A percentile compares a stretch with the other conserved stretches of the same genome.
phyloP scores from a whole-genome alignment of 2,329 filamentous ascomycete genomes.

The Mycosphaerella arachidis region DNA sequence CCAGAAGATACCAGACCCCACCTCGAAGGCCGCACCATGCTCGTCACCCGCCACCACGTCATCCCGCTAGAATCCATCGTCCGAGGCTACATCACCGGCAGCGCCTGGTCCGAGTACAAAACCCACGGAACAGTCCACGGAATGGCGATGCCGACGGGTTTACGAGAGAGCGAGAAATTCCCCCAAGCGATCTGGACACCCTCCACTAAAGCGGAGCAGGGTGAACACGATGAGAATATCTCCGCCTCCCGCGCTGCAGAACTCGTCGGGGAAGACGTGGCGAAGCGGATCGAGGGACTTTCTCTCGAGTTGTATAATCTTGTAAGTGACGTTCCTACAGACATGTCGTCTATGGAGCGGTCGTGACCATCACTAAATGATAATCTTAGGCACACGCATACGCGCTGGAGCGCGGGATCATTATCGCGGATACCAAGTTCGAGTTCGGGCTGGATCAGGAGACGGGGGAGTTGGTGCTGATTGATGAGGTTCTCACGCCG shows the following conservation, averaged over 20 bases:
- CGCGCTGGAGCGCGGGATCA: slow-evolving; percentile 62
- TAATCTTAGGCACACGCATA: slow-evolving; percentile 53
- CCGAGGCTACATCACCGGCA: slow-evolving; percentile 85
- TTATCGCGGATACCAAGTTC: slow-evolving; percentile 75
- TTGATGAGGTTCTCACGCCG: slow-evolving; percentile 83
- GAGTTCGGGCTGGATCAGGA: slow-evolving; percentile 64
- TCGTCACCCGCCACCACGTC: slow-evolving; percentile 67
- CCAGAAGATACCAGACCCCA: slow-evolving; percentile 24
- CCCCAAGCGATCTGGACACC: slow-evolving; percentile 70
- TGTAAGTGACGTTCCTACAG: slow-evolving; percentile 32
- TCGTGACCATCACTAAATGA: background rate
- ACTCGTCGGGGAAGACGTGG: slow-evolving; percentile 63
- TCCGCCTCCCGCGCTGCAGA: slow-evolving; percentile 58
- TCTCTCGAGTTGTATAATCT: slow-evolving; percentile 60
- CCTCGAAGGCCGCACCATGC: slow-evolving; percentile 66
- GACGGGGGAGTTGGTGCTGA: slow-evolving; percentile 64
- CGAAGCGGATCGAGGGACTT: slow-evolving; percentile 60
- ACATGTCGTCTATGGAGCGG: no score
- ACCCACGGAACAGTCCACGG: slow-evolving; percentile 74
- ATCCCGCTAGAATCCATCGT: slow-evolving; percentile 80
- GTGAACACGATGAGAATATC: slow-evolving; percentile 83
- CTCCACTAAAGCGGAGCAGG: slow-evolving; percentile 76
- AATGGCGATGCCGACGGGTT: slow-evolving; percentile 61
- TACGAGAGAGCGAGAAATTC: slow-evolving; percentile 67
- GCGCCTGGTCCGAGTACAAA: slow-evolving; percentile 75